Evolutionary conservation across 2,329 filamentous ascomycete genomes (phyloP).

Genomic region (Paecilomyces formosus): DNA sequence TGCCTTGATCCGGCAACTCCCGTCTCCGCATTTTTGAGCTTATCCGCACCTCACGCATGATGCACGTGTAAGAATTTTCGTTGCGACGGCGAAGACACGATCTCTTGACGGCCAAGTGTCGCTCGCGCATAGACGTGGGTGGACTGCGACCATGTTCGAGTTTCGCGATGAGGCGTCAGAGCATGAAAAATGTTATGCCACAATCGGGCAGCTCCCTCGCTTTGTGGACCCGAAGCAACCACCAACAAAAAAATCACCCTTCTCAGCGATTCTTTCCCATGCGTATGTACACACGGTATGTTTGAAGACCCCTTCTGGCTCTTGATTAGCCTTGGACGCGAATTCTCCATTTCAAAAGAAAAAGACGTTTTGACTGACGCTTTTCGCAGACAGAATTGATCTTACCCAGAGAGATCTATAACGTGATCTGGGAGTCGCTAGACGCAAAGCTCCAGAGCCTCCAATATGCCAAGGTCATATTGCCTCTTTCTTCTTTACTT

Average conservation of each 20-base stretch:
- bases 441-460: constrained; percentile 30
- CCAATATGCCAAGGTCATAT: constrained; percentile 60
- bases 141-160: constrained; percentile 33
- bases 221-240: constrained; percentile 65
- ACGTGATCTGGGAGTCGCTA: constrained; percentile 48
- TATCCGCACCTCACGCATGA: not conserved
- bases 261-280: constrained; percentile 58
- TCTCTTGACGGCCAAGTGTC: not conserved
- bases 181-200: constrained; percentile 63
- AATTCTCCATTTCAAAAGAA: not conserved
- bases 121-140: not conserved
- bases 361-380: constrained; percentile 36
- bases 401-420: constrained; percentile 58
- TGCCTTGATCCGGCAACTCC: not conserved
- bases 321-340: not conserved
- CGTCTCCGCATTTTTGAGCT: not conserved
- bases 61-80: not conserved
- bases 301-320: not conserved
- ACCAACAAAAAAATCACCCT: constrained; percentile 68
- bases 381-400: constrained; percentile 51
- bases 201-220: constrained; percentile 56
- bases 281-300: constrained; percentile 62
- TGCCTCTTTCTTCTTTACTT: constrained; percentile 66
- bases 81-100: not conserved
- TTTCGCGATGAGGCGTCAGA: constrained; percentile 31